These are phyloP conservation scores for Metschnikowia gelsemii DNA, from an alignment of 805 yeast species.

Conservation along the genomic window DNA sequence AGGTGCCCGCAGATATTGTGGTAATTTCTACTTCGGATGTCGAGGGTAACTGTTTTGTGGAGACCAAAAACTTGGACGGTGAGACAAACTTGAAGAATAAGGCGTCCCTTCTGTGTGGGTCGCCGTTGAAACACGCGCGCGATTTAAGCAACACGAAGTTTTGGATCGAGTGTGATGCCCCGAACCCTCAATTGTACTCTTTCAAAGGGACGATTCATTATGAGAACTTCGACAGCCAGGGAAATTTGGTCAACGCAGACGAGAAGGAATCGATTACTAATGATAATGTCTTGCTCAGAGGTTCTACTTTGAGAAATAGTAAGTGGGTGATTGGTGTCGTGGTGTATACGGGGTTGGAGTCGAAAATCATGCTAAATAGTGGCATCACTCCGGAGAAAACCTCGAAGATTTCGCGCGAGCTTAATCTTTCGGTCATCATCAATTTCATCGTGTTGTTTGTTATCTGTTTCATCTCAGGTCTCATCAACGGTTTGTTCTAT, in stretches of 20 bases:
- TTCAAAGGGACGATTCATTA: constrained; percentile 68
- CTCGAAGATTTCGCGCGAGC: constrained; percentile 61
- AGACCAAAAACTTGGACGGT: constrained; percentile 30
- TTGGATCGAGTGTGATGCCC: constrained; percentile 69
- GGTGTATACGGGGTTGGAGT: constrained; percentile 72
- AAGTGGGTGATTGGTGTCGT: constrained; percentile 75
- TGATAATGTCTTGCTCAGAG: constrained; percentile 67
- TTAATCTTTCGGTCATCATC: constrained; percentile 63
- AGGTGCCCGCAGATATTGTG: constrained; percentile 70
- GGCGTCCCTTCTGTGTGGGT: constrained; percentile 53
- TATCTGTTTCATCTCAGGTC: constrained; percentile 66
- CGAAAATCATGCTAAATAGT: constrained; percentile 75
- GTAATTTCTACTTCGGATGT: constrained; percentile 67
- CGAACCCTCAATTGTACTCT: constrained; percentile 61
- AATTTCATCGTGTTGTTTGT: constrained; percentile 62
- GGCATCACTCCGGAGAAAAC: constrained; percentile 77
- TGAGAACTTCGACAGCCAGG: constrained; percentile 37
- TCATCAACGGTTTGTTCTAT: constrained; percentile 67
- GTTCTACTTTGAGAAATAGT: constrained; percentile 70
- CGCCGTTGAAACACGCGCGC: constrained; percentile 50
- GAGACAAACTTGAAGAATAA: constrained; percentile 50
- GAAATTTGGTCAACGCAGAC: constrained; percentile 32
- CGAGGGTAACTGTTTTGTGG: constrained; percentile 64
- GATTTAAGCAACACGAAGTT: constrained; percentile 61
- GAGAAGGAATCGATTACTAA: constrained; percentile 58